These are phyloP conservation scores for Lagerstroemia speciosa DNA, from an alignment of 345 rosid species.

Conservation along the genomic window DNA sequence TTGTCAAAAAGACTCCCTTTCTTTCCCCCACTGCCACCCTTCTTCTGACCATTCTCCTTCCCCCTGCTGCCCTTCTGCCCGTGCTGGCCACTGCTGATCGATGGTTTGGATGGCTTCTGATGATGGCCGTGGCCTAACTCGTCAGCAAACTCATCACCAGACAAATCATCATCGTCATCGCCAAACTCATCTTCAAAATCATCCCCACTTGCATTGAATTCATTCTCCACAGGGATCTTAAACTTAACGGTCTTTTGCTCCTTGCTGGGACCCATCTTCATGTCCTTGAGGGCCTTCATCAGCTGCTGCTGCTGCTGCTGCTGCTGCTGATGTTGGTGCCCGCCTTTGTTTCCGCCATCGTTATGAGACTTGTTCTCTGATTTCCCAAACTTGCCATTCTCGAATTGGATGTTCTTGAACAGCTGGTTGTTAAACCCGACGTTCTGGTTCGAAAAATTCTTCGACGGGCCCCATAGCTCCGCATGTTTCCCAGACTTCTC, in stretches of 20 bases:
- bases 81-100: constrained; percentile 33
- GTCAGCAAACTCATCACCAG: neutral
- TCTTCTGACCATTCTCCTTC: constrained; percentile 1
- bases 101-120: constrained; percentile 36
- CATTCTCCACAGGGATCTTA: constrained; percentile 25
- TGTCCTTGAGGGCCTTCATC: constrained; percentile 38
- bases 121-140: constrained; percentile 40
- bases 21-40: constrained; percentile 19
- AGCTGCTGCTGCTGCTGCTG: constrained; percentile 43
- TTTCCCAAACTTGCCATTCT: constrained; percentile 42
- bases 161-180: constrained; percentile 18
- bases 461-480: constrained; percentile 65
- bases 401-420: constrained; percentile 21
- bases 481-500: constrained; percentile 87
- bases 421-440: constrained; percentile 4
- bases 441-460: constrained; percentile 30
- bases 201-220: constrained; percentile 18
- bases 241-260: constrained; percentile 70
- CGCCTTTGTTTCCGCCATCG: constrained; percentile 28
- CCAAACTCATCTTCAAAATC: constrained; percentile 20
- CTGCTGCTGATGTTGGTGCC: constrained; percentile 12
- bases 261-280: constrained; percentile 24
- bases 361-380: constrained; percentile 42
- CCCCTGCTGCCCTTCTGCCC: constrained; percentile 15
- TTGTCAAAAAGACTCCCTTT: constrained; percentile 39